A percentile compares a stretch with the other conserved stretches of the same genome.
phyloP scores from a whole-genome alignment of 768 basidiomycete species.

The Amylocystis lapponica region DNA sequence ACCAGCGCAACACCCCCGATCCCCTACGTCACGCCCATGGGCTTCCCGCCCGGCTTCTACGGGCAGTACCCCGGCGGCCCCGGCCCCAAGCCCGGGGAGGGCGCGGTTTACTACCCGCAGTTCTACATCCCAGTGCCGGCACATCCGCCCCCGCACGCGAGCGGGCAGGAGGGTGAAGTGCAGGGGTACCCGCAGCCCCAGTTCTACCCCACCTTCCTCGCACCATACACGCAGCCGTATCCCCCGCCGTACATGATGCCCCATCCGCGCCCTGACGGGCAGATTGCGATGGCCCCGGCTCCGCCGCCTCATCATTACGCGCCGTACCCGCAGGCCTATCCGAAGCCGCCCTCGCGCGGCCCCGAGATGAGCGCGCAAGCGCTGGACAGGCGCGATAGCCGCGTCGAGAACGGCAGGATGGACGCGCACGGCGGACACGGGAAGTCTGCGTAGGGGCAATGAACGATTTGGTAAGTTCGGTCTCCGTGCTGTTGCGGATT shows the following conservation, averaged over 20 bases:
- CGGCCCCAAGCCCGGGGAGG: conserved; percentile 46
- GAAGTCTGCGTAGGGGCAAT: not conserved
- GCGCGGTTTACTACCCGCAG: conserved; percentile 45
- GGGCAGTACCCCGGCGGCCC: conserved; percentile 43
- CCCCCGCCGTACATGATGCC: conserved; percentile 41
- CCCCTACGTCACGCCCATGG: conserved; percentile 46
- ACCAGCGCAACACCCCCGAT: conserved; percentile 39
- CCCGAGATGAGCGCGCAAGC: conserved; percentile 10
- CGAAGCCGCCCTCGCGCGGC: conserved; percentile 31
- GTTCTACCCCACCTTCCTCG: conserved; percentile 42
- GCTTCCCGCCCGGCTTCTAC: conserved; percentile 51
- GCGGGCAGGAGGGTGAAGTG: conserved; percentile 38
- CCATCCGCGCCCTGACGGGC: conserved; percentile 18
- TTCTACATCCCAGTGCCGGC: conserved; percentile 39
- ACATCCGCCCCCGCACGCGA: conserved; percentile 33
- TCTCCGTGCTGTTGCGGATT: too few species aligned
- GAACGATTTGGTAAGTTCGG: too few species aligned
- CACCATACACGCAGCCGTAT: conserved; percentile 43
- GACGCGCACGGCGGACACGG: conserved; percentile 10
- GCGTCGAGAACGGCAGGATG: conserved; percentile 10
- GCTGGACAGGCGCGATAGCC: conserved; percentile 1
- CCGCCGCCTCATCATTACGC: conserved; percentile 27
- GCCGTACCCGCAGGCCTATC: conserved; percentile 33
- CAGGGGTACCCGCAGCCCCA: conserved; percentile 33
- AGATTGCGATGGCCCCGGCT: conserved; percentile 3